phyloP scores from a whole-genome alignment of 441 rosid genomes.

The Pelargonium hybrid region DNA sequence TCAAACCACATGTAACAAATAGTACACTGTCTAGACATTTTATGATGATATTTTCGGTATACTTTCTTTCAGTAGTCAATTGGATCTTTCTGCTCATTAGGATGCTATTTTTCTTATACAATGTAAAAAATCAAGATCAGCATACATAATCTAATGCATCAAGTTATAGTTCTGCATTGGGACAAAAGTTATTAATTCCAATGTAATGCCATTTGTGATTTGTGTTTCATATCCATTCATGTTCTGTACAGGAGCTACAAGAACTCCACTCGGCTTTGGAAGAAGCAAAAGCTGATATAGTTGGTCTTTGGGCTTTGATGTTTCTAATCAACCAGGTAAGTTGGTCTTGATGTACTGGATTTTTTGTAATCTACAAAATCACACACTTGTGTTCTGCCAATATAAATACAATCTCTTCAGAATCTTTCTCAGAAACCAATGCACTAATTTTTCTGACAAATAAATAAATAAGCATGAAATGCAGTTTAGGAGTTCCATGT shows the following conservation, averaged over 20 bases:
- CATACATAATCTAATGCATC: neutral
- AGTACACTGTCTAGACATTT: too few relatives aligned
- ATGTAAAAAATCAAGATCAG: neutral
- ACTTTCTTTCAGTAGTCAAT: too few relatives aligned
- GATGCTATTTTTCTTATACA: neutral
- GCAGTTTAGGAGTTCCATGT: too few relatives aligned
- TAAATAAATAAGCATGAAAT: too few relatives aligned
- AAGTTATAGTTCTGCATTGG: neutral
- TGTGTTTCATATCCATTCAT: neutral
- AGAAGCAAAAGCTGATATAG: slow-evolving; percentile 97
- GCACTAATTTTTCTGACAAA: neutral
- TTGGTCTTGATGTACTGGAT: slow-evolving; percentile 5
- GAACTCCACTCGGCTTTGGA: slow-evolving; percentile 85
- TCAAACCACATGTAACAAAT: too few relatives aligned
- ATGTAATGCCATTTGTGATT: neutral
- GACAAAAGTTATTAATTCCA: neutral
- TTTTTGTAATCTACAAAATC: neutral
- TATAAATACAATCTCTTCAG: neutral
- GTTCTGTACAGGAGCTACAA: slow-evolving; percentile 64
- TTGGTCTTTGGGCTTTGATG: slow-evolving; percentile 92
- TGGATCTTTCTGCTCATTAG: too few relatives aligned
- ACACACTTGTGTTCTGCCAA: neutral
- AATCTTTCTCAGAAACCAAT: neutral
- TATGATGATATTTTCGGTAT: too few relatives aligned
- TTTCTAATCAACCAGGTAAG: slow-evolving; percentile 64